Evolutionary conservation across 371 early-diverging fungal genomes (phyloP).

Genomic region (Apophysomyces trapeziformis): DNA sequence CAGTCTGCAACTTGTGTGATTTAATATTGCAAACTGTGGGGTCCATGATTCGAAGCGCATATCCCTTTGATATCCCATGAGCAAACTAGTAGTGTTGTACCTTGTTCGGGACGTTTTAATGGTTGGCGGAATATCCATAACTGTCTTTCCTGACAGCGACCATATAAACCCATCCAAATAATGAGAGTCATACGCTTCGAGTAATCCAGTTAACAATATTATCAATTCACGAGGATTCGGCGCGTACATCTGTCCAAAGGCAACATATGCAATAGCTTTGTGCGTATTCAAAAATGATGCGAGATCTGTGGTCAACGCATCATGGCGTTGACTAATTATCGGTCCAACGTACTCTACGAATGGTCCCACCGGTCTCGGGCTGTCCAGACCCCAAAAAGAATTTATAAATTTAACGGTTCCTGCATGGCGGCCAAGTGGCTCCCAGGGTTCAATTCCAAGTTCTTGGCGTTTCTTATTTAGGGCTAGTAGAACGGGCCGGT

Average conservation of each 20-base stretch:
- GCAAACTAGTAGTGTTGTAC: neutral
- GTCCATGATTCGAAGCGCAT: neutral
- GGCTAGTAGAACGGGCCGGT: slow-evolving; percentile 9
- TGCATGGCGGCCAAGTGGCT: slow-evolving; percentile 17
- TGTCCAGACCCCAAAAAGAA: slow-evolving; percentile 27
- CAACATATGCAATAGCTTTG: slow-evolving; percentile 31
- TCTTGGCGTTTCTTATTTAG: slow-evolving; percentile 13
- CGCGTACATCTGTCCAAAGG: slow-evolving; percentile 37
- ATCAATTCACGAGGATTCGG: slow-evolving; percentile 12
- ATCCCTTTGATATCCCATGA: neutral
- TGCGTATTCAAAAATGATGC: slow-evolving; percentile 23
- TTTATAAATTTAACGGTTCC: slow-evolving; percentile 34
- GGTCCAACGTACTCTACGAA: slow-evolving; percentile 44
- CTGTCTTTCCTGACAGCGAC: slow-evolving; percentile 7
- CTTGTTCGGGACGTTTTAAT: neutral
- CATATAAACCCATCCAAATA: slow-evolving; percentile 44
- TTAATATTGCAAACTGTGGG: slow-evolving; percentile 1
- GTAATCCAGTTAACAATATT: neutral
- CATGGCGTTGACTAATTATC: slow-evolving; percentile 24
- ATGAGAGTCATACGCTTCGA: slow-evolving; percentile 19
- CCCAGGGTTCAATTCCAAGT: slow-evolving; percentile 14
- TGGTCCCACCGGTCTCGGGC: slow-evolving; percentile 37
- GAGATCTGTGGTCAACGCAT: slow-evolving; percentile 10
- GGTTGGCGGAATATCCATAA: neutral
- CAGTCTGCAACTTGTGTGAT: slow-evolving; percentile 11